Evolutionary conservation across 2,329 filamentous ascomycete genomes (phyloP).

Genomic region (Ampelomyces quisqualis): DNA sequence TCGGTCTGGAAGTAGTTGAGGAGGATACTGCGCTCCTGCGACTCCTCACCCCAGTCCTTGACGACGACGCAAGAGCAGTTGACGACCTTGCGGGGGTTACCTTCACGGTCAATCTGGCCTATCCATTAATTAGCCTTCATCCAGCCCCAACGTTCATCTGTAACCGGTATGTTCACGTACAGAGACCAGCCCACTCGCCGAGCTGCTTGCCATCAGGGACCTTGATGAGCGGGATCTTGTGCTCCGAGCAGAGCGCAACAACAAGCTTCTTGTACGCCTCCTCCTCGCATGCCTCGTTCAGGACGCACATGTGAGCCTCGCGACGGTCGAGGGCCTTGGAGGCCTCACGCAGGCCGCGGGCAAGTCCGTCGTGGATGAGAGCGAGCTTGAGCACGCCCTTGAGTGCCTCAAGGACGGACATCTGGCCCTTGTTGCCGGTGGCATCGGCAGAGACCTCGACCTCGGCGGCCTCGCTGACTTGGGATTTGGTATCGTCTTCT

Average conservation of each 20-base stretch:
- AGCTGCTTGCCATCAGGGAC: constrained; percentile 99
- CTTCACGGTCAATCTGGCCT: constrained; percentile 99
- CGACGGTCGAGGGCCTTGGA: constrained; percentile 98
- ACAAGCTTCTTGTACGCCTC: constrained; percentile 99
- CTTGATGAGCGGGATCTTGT: constrained; percentile 99
- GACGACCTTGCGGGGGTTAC: constrained; percentile 99
- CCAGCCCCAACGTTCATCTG: constrained; percentile 1
- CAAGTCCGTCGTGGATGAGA: constrained; percentile 99
- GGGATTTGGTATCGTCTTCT: constrained; percentile 98
- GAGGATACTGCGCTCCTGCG: constrained; percentile 96
- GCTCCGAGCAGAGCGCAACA: constrained; percentile 96
- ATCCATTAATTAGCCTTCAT: constrained; percentile 14
- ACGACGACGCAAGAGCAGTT: constrained; percentile 99
- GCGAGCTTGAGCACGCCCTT: constrained; percentile 99
- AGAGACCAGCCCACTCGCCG: constrained; percentile 99
- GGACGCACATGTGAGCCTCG: constrained; percentile 99
- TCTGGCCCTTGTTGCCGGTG: constrained; percentile 76
- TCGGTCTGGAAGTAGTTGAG: constrained; percentile 99
- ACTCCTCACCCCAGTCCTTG: constrained; percentile 99
- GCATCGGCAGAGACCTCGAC: constrained; percentile 95
- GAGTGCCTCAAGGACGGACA: constrained; percentile 96
- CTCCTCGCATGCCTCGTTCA: constrained; percentile 99
- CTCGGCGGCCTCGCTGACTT: constrained; percentile 75
- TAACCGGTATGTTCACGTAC: too few species aligned
- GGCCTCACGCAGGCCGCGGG: constrained; percentile 95